Percentiles rank a stretch among this genome's conserved stretches.
These are phyloP conservation scores for Macrophomina pseudophaseolina DNA, from an alignment of 2,329 filamentous ascomycete genomes.

Conservation along the genomic window DNA sequence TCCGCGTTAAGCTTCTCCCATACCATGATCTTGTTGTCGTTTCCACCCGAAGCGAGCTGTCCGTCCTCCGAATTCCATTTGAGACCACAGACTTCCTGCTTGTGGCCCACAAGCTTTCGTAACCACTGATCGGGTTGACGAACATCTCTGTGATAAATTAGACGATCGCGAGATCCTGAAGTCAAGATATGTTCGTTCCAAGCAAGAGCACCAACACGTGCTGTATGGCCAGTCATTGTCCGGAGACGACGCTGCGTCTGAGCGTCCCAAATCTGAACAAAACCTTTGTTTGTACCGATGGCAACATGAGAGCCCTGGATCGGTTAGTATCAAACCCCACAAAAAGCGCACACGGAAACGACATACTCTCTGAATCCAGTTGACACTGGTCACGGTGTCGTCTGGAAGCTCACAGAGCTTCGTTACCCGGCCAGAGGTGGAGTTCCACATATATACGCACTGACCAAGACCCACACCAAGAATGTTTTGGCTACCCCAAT, in stretches of 20 bases:
- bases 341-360: conserved; percentile 1
- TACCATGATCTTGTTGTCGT: conserved; percentile 98
- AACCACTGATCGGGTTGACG: conserved; percentile 90
- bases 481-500: conserved; percentile 96
- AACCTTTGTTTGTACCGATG: conserved; percentile 90
- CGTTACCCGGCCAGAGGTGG: conserved; percentile 85
- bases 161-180: conserved; percentile 88
- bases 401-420: conserved; percentile 92
- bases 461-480: conserved; percentile 90
- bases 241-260: conserved; percentile 82
- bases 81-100: conserved; percentile 95
- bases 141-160: conserved; percentile 95
- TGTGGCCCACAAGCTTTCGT: conserved; percentile 86
- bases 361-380: conserved; percentile 87
- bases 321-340: background rate
- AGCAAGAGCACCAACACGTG: conserved; percentile 87
- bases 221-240: conserved; percentile 96
- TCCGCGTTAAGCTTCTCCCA: conserved; percentile 97
- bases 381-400: conserved; percentile 94
- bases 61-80: conserved; percentile 98
- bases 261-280: conserved; percentile 98
- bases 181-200: conserved; percentile 99
- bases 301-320: conserved; percentile 83
- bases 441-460: conserved; percentile 99
- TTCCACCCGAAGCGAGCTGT: conserved; percentile 92